Evolutionary conservation across 2,329 filamentous ascomycete genomes (phyloP).

Genomic region (Botrytis tulipae): DNA sequence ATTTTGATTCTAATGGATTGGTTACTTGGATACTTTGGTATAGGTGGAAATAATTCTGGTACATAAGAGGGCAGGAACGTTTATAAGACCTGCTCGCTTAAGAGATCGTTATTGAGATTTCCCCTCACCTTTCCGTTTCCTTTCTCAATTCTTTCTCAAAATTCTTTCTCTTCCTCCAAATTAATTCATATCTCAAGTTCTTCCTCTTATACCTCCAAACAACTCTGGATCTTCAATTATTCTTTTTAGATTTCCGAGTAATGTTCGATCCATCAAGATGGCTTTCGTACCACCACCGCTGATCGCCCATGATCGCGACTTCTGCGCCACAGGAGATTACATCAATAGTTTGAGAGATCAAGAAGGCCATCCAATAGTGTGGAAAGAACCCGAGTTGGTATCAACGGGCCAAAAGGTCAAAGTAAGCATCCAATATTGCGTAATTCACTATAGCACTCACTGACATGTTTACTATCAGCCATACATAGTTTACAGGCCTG

Average conservation of each 20-base stretch:
- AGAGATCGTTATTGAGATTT: accelerated
- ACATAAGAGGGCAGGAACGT: neutral
- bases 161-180: neutral
- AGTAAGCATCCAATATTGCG: too few relatives aligned
- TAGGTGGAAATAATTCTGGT: neutral
- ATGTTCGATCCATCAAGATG: neutral
- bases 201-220: accelerated
- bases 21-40: neutral
- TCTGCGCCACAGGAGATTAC: neutral
- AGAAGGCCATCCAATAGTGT: neutral
- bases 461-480: neutral
- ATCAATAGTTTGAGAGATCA: neutral
- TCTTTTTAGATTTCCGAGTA: too few relatives aligned
- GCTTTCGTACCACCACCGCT: neutral
- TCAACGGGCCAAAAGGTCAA: neutral
- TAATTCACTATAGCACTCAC: neutral
- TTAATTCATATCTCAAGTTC: accelerated
- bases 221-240: accelerated
- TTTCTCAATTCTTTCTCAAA: neutral
- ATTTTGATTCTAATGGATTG: neutral
- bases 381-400: neutral
- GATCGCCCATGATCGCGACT: neutral
- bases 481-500: neutral
- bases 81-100: neutral
- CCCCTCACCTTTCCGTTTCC: too few relatives aligned